Evolutionary conservation across 495 filamentous ascomycete genomes (phyloP).

Genomic region (Penicillium goetzii): DNA sequence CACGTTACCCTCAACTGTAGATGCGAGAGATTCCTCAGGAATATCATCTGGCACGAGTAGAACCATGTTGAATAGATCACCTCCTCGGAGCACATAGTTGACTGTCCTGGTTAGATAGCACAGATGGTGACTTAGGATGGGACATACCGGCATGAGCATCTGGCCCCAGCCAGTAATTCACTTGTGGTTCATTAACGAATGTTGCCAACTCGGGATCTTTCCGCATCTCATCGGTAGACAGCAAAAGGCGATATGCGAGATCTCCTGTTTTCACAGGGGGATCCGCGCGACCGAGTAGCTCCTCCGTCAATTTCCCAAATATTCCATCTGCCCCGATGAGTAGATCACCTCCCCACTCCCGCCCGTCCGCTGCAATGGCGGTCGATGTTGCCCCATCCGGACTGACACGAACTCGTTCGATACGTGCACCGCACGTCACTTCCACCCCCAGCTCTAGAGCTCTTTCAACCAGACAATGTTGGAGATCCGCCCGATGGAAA

Average conservation of each 20-base stretch:
- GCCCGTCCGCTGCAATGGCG: slow-evolving; percentile 33
- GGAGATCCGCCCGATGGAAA: slow-evolving; percentile 63
- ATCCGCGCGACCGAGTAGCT: slow-evolving; percentile 40
- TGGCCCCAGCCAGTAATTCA: slow-evolving; percentile 75
- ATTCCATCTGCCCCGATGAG: slow-evolving; percentile 64
- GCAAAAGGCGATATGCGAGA: slow-evolving; percentile 66
- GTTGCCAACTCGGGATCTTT: slow-evolving; percentile 57
- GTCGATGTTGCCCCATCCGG: slow-evolving; percentile 31
- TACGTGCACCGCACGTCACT: slow-evolving; percentile 49
- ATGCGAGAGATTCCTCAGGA: slow-evolving; percentile 51
- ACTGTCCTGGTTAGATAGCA: slow-evolving; percentile 37
- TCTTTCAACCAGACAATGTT: slow-evolving; percentile 53
- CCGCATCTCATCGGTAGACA: slow-evolving; percentile 49
- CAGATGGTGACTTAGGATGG: not conserved
- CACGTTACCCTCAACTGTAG: slow-evolving; percentile 57
- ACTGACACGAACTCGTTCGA: slow-evolving; percentile 42
- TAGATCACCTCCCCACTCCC: slow-evolving; percentile 52
- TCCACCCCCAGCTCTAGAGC: slow-evolving; percentile 55
- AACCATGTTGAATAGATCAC: slow-evolving; percentile 69
- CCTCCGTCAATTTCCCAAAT: slow-evolving; percentile 48
- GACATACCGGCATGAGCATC: slow-evolving; percentile 55
- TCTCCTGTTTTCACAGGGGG: slow-evolving; percentile 64
- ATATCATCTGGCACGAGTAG: slow-evolving; percentile 72
- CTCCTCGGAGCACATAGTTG: slow-evolving; percentile 62
- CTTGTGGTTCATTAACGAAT: slow-evolving; percentile 56